Percentiles rank a stretch among this genome's conserved stretches.
These are phyloP conservation scores for Termitomyces sp. DNA, from an alignment of 768 basidiomycete genomes.

Conservation along the genomic window DNA sequence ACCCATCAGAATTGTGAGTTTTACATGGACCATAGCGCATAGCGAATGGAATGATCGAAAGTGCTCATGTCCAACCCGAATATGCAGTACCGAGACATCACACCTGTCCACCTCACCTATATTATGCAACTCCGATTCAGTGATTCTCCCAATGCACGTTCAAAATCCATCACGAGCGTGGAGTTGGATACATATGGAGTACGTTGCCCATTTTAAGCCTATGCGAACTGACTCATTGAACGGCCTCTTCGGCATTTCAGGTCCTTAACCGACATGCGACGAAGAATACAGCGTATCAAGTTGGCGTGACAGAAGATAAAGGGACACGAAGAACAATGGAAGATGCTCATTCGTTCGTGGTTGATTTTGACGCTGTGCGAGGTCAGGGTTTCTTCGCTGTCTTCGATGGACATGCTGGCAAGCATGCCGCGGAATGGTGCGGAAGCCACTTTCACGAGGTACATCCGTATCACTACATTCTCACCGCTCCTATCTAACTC, in stretches of 20 bases:
- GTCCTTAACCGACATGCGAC: slow-evolving; percentile 73
- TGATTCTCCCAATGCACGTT: slow-evolving; percentile 74
- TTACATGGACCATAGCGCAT: neutral
- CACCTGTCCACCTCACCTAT: neutral
- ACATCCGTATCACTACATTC: slow-evolving; percentile 17
- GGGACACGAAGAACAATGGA: slow-evolving; percentile 94
- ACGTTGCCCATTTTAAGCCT: slow-evolving; percentile 24
- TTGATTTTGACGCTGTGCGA: slow-evolving; percentile 86
- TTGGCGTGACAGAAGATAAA: slow-evolving; percentile 82
- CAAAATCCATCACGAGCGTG: slow-evolving; percentile 77
- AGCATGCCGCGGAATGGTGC: slow-evolving; percentile 99
- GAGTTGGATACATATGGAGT: slow-evolving; percentile 78
- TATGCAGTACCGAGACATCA: neutral
- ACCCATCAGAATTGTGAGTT: slow-evolving; percentile 2
- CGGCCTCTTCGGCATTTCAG: slow-evolving; percentile 30
- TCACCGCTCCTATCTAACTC: slow-evolving; percentile 2
- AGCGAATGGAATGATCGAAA: neutral
- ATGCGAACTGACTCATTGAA: neutral
- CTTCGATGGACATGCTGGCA: slow-evolving; percentile 98
- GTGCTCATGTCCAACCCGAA: neutral
- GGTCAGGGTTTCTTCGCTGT: slow-evolving; percentile 99
- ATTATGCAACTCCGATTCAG: slow-evolving; percentile 39
- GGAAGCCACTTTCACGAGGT: slow-evolving; percentile 95
- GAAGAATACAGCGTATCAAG: slow-evolving; percentile 60
- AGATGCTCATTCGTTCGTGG: slow-evolving; percentile 94